Conservation (phyloP, 441 rosid species). For the Erodium moschatum region DNA sequence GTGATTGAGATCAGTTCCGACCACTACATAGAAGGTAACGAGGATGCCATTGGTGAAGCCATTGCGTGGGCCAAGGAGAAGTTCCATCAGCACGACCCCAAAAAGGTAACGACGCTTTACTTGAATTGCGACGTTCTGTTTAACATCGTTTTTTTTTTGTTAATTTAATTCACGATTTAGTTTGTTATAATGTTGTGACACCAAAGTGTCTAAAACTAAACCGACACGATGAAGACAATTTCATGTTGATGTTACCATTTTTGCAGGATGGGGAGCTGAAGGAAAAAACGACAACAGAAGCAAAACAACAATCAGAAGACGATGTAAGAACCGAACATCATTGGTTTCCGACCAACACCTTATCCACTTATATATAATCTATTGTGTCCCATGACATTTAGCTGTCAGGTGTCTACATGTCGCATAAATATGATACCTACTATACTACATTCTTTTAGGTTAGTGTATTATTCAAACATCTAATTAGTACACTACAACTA, state of each 20-base stretch:
- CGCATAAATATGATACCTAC: too few species aligned
- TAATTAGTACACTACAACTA: too few species aligned
- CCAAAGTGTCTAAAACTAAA: neutral
- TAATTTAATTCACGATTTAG: too few species aligned
- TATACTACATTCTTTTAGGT: too few species aligned
- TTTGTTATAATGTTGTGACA: neutral
- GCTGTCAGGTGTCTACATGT: too few species aligned
- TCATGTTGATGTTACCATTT: neutral
- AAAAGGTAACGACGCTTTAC: neutral
- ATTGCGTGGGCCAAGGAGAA: constrained; percentile 94
- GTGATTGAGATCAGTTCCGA: constrained; percentile 78
- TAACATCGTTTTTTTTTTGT: too few species aligned
- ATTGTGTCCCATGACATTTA: neutral
- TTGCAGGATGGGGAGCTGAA: constrained; percentile 35
- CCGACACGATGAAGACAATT: neutral
- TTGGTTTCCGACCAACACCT: neutral
- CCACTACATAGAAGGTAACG: constrained; percentile 25
- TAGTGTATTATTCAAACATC: too few species aligned
- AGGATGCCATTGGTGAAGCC: constrained; percentile 80
- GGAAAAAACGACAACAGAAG: constrained; percentile 25
- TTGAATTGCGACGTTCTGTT: too few species aligned
- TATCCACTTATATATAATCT: neutral
- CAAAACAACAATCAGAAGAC: constrained; percentile 37
- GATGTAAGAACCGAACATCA: constrained; percentile 32
- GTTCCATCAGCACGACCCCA: constrained; percentile 32